Conservation (phyloP, 2,329 filamentous ascomycete genomes). For the Ophiostoma ips region DNA sequence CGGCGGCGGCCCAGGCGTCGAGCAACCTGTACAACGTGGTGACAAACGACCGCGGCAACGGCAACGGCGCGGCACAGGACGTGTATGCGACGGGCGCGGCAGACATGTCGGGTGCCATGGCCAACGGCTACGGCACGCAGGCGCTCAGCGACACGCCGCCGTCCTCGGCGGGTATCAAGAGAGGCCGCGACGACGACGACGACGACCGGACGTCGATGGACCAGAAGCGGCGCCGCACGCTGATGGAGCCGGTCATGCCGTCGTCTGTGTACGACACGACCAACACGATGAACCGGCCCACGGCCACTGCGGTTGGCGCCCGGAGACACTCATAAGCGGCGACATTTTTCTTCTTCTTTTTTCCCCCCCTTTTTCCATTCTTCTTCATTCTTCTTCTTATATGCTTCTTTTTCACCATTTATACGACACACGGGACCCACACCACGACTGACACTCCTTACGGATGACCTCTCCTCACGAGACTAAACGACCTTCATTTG, state of each 20-base stretch:
- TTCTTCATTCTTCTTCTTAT: neutral
- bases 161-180: constrained; percentile 25
- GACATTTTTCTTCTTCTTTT: neutral
- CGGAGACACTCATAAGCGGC: constrained; percentile 15
- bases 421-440: constrained; percentile 11
- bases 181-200: constrained; percentile 30
- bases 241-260: constrained; percentile 20
- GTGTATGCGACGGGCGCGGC: constrained; percentile 52
- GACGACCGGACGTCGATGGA: constrained; percentile 24
- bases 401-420: constrained; percentile 1
- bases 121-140: constrained; percentile 39
- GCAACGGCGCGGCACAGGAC: constrained; percentile 56
- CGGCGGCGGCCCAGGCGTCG: constrained; percentile 35
- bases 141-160: constrained; percentile 48
- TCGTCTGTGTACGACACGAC: constrained; percentile 19
- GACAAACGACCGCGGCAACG: constrained; percentile 57
- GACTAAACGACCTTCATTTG: constrained; percentile 10
- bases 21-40: constrained; percentile 85
- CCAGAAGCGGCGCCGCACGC: constrained; percentile 24
- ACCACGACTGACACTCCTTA: constrained; percentile 7
- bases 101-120: constrained; percentile 30
- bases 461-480: constrained; percentile 5
- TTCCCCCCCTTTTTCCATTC: neutral
- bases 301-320: constrained; percentile 17
- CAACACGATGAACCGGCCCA: constrained; percentile 11